These are phyloP conservation scores for Apiospora malaysiana DNA, from an alignment of 2,329 filamentous ascomycete species.

Conservation along the genomic window DNA sequence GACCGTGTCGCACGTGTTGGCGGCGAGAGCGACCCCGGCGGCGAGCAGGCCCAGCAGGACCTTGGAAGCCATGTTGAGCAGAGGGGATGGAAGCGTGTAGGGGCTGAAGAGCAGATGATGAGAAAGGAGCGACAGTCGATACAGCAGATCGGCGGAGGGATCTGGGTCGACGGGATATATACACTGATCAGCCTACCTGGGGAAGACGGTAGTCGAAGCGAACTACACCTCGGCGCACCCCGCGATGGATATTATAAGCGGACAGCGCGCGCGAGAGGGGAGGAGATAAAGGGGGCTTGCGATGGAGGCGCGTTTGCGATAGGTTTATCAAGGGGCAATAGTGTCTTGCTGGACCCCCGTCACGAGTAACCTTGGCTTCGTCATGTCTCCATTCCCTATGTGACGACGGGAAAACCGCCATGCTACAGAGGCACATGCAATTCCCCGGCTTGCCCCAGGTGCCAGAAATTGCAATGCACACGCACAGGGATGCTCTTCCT, in stretches of 20 bases:
- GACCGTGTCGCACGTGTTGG: conserved; percentile 47
- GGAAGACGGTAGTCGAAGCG: neutral
- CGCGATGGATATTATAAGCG: neutral
- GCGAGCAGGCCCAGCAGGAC: conserved; percentile 13
- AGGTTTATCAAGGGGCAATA: neutral
- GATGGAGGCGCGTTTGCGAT: neutral
- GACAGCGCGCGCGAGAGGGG: neutral
- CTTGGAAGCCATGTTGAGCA: conserved; percentile 7
- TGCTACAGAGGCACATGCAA: neutral
- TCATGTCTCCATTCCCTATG: neutral
- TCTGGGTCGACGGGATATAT: conserved; percentile 8
- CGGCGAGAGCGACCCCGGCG: conserved; percentile 25
- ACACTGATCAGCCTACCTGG: neutral
- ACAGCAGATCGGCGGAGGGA: conserved; percentile 9
- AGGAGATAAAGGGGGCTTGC: neutral
- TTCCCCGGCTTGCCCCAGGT: neutral
- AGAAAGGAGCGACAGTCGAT: neutral
- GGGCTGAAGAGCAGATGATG: conserved; percentile 7
- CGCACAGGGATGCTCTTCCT: neutral
- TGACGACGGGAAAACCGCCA: neutral
- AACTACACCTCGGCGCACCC: neutral
- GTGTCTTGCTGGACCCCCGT: neutral
- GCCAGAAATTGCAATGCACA: neutral
- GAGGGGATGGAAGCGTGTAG: neutral
- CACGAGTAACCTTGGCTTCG: neutral